Conservation (phyloP, 257 asterid genomes). For the Penstemon newberryi region DNA sequence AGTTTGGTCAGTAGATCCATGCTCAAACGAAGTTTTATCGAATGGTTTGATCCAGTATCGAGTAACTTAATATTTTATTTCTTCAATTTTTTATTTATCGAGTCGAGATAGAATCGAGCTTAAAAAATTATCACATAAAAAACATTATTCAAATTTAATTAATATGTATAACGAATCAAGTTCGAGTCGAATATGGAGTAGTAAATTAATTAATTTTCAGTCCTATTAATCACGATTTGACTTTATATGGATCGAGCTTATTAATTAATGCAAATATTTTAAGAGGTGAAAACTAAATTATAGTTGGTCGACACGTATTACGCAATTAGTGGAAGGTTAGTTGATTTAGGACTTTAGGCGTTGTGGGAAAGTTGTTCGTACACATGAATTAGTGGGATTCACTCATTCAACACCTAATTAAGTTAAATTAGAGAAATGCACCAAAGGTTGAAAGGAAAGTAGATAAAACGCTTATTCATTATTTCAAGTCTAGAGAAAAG, state of each 20-base stretch:
- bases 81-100: no score
- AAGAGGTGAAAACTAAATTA: neutral
- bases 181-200: neutral
- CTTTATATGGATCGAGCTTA: neutral
- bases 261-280: neutral
- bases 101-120: no score
- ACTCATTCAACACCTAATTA: conserved; percentile 21
- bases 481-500: neutral
- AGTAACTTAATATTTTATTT: no score
- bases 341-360: conserved; percentile 8
- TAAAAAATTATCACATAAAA: no score
- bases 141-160: no score
- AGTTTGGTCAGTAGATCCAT: no score
- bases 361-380: conserved; percentile 22
- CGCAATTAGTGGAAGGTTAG: conserved; percentile 34
- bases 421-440: conserved; percentile 26
- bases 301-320: conserved; percentile 34
- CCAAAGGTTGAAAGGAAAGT: neutral
- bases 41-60: no score
- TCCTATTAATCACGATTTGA: neutral
- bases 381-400: conserved; percentile 41
- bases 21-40: no score
- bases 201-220: neutral
- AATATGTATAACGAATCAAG: no score
- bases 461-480: neutral